Evolutionary conservation across 1,284 basidiomycete genomes (phyloP).

Genomic region (Tilletia horrida): DNA sequence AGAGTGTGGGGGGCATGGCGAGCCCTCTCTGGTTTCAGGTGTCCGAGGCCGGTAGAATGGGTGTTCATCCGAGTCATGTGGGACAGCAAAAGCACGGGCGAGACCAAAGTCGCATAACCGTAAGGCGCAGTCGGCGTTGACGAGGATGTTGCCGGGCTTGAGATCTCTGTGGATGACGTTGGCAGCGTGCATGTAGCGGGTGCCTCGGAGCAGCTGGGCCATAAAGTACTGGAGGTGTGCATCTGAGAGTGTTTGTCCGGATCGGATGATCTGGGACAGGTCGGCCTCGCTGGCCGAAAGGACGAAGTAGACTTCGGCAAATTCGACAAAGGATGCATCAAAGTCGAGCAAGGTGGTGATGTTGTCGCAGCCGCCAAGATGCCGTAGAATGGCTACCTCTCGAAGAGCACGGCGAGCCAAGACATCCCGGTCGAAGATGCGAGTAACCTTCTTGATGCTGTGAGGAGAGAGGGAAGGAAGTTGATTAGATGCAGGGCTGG

Average conservation of each 20-base stretch:
- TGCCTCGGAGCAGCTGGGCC: constrained; percentile 50
- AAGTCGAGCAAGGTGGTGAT: constrained; percentile 51
- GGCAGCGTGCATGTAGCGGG: constrained; percentile 50
- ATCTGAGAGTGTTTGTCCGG: constrained; percentile 48
- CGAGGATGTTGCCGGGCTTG: constrained; percentile 53
- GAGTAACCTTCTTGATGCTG: constrained; percentile 51
- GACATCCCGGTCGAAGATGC: constrained; percentile 52
- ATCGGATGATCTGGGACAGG: constrained; percentile 52
- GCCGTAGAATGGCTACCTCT: constrained; percentile 47
- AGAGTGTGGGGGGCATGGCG: background rate
- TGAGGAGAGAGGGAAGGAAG: background rate
- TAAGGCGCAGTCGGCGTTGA: constrained; percentile 52
- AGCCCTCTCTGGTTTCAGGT: background rate
- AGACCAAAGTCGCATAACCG: constrained; percentile 53
- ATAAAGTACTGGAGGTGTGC: constrained; percentile 52
- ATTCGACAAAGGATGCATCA: constrained; percentile 53
- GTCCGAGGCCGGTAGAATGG: background rate
- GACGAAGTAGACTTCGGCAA: constrained; percentile 52
- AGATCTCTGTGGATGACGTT: constrained; percentile 53
- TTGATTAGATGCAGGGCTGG: too few species aligned
- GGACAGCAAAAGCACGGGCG: constrained; percentile 38
- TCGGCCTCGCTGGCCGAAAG: constrained; percentile 52
- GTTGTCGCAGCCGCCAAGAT: constrained; percentile 47
- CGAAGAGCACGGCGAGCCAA: constrained; percentile 48
- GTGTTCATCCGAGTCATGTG: background rate